Evolutionary conservation across 805 yeast genomes (phyloP).

Genomic region (Pichia scutulata): DNA sequence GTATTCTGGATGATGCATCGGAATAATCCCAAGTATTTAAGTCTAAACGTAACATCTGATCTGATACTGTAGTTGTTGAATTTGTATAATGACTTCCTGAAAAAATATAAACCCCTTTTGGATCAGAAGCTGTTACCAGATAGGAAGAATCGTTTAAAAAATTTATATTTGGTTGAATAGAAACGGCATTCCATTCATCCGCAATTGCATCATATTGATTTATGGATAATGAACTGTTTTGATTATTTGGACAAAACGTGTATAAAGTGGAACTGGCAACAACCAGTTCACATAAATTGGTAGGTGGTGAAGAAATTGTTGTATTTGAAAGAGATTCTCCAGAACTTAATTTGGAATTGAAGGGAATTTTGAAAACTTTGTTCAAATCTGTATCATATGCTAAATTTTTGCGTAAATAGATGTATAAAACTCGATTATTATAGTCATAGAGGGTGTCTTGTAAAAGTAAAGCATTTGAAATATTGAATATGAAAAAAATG

Average conservation of each 20-base stretch:
- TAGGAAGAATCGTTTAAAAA: conserved; percentile 31
- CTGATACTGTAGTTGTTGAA: conserved; percentile 21
- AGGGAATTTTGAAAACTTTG: conserved; percentile 21
- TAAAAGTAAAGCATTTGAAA: not conserved
- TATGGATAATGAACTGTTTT: not conserved
- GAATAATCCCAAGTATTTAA: conserved; percentile 27
- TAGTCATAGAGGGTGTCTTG: conserved; percentile 27
- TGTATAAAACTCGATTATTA: conserved; percentile 24
- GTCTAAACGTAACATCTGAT: conserved; percentile 39
- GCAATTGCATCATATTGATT: conserved; percentile 11
- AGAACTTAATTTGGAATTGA: conserved; percentile 18
- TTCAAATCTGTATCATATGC: not conserved
- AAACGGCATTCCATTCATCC: conserved; percentile 19
- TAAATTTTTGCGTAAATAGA: conserved; percentile 14
- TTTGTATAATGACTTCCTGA: conserved; percentile 37
- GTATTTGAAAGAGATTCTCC: conserved; percentile 13
- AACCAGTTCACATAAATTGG: conserved; percentile 15
- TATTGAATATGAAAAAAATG: not conserved
- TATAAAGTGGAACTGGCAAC: conserved; percentile 15
- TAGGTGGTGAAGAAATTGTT: conserved; percentile 17
- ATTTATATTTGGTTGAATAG: conserved; percentile 11
- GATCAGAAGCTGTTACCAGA: conserved; percentile 33
- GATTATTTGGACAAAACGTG: conserved; percentile 19
- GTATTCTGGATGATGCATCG: conserved; percentile 39
- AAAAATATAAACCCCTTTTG: conserved; percentile 40